These are phyloP conservation scores for Phytophthora gonapodyides DNA, from an alignment of 352 stramenopile genomes.

Conservation along the genomic window DNA sequence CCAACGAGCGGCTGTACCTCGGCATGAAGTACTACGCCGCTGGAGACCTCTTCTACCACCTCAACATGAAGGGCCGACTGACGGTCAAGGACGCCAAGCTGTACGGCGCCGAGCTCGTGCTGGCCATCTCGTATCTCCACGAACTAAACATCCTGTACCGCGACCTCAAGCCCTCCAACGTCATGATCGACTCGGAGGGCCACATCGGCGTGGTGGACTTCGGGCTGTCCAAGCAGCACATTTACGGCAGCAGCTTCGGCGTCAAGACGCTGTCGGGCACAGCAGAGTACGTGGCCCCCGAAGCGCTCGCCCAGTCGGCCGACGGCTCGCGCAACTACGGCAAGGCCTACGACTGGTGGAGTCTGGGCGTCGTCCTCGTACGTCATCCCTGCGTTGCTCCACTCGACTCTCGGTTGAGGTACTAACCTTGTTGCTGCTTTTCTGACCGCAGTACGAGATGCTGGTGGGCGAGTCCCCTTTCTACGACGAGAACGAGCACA, in stretches of 20 bases:
- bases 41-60: conserved; percentile 88
- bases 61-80: conserved; percentile 82
- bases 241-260: conserved; percentile 83
- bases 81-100: conserved; percentile 67
- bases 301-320: conserved; percentile 79
- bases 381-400: conserved; percentile 25
- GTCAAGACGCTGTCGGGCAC: conserved; percentile 89
- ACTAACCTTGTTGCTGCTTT: conserved; percentile 15
- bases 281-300: conserved; percentile 86
- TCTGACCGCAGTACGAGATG: conserved; percentile 81
- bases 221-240: conserved; percentile 88
- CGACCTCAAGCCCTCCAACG: conserved; percentile 88
- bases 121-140: conserved; percentile 90
- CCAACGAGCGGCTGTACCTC: conserved; percentile 87
- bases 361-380: conserved; percentile 86
- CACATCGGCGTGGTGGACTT: conserved; percentile 91
- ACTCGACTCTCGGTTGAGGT: neutral
- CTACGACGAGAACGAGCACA: conserved; percentile 90
- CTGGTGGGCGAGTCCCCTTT: conserved; percentile 85
- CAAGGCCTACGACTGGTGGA: conserved; percentile 92
- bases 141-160: conserved; percentile 90
- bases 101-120: conserved; percentile 84
- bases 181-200: conserved; percentile 90
- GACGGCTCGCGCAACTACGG: conserved; percentile 86
- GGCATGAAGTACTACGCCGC: conserved; percentile 92